Base-by-base conservation (phyloP, 208 protist genomes). In the Leishmania major region DNA sequence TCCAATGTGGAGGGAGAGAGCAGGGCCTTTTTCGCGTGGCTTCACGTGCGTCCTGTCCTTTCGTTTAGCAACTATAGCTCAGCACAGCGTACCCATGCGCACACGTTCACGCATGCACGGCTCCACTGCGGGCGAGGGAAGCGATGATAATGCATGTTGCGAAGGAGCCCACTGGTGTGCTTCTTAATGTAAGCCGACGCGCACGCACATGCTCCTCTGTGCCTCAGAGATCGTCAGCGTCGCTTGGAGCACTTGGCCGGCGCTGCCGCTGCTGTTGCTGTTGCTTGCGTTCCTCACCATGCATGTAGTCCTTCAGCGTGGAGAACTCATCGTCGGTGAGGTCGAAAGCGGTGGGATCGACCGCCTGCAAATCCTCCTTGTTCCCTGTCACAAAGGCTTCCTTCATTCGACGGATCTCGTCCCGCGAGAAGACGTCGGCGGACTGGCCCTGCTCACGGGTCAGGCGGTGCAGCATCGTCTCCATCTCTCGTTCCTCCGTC, bases 401-500 rank as follows among this genome's bases (percentile, higher is more conserved):
- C 83, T 94, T 88, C 84, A 97, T 88, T 37, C 77, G 62, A 25
- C 70, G 72, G 28, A 97, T 88, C 67, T 97, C 92, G 1, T 95
- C 90, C 51, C 92, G 90, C 13, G 85, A 84, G 49, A 94, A 95
- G 40, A 97, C 87, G 31, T 89, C 88, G 4, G 91, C 82, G 11
- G 86, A 78, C 64, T 86, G 80, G 15, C 87, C 85, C 45, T 92
- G 84, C 57, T 93, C 89, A 3, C 83, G 79, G 8, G 81, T 82
- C 79, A 94, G 87, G 7, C 86, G 84, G 80, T 94, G 84, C 88
- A 96, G 94, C 86, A 96, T 92, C 47, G 80, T 79, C 79, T 97
- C 94, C 75, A 95, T 81, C 51, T 96, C 88, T 77, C 92, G 82
- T 66, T 94, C 88, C 55, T 95, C 87, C 43, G 76, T 51, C 13